Evolutionary conservation across 768 basidiomycete genomes (phyloP).

Genomic region (Leccinum rimulosum): DNA sequence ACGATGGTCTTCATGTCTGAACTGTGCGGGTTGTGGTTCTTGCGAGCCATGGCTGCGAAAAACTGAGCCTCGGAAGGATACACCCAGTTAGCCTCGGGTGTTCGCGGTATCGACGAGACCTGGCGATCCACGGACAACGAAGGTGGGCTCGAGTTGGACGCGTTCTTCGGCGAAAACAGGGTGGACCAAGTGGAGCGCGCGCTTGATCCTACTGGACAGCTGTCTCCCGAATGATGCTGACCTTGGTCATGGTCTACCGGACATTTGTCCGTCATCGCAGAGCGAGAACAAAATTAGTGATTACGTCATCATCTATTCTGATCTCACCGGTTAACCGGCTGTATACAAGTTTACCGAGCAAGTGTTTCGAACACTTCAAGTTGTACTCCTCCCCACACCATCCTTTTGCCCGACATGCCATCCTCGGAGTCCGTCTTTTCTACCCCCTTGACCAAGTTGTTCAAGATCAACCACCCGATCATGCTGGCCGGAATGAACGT

Average conservation of each 20-base stretch:
- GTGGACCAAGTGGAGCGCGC: slow-evolving; percentile 45
- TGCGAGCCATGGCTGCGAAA: slow-evolving; percentile 94
- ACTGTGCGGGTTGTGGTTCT: slow-evolving; percentile 84
- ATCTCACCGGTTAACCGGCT: neutral
- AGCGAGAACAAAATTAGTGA: neutral
- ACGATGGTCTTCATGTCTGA: slow-evolving; percentile 95
- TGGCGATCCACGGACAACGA: slow-evolving; percentile 72
- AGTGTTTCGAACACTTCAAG: too few species aligned
- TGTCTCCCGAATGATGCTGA: slow-evolving; percentile 25
- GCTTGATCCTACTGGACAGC: slow-evolving; percentile 68
- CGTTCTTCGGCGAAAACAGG: slow-evolving; percentile 20
- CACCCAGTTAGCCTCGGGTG: slow-evolving; percentile 78
- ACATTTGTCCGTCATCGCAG: slow-evolving; percentile 38
- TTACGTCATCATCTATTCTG: slow-evolving; percentile 16
- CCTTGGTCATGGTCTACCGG: slow-evolving; percentile 44
- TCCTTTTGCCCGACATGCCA: slow-evolving; percentile 46
- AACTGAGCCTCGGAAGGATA: slow-evolving; percentile 99
- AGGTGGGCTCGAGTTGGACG: slow-evolving; percentile 9
- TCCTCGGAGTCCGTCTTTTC: slow-evolving; percentile 63
- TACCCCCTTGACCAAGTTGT: slow-evolving; percentile 73
- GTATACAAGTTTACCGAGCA: neutral
- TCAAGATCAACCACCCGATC: slow-evolving; percentile 79
- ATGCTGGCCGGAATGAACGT: slow-evolving; percentile 85
- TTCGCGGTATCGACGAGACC: slow-evolving; percentile 83
- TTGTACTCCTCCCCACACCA: neutral